Conservation (phyloP, 1,284 basidiomycete species). For the Moesziomyces sp. region DNA sequence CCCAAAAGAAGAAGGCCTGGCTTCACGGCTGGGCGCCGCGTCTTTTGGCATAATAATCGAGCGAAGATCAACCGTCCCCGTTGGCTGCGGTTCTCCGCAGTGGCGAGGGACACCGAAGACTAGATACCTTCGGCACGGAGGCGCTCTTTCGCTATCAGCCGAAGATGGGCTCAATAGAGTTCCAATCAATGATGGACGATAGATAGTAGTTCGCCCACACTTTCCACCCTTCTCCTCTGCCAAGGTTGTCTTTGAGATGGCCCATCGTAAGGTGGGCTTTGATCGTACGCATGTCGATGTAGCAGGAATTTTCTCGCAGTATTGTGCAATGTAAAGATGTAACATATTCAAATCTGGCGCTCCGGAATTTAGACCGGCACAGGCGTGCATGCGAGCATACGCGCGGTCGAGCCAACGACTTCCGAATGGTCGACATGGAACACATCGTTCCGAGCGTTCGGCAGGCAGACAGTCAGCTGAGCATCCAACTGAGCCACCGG, state of each 20-base stretch:
- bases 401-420: conserved; percentile 17
- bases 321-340: not conserved
- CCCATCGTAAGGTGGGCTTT: too few relatives aligned
- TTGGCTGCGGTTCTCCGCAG: not conserved
- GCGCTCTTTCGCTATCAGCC: conserved; percentile 58
- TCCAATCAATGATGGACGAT: conserved; percentile 53
- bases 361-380: not conserved
- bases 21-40: conserved; percentile 16
- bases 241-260: too few relatives aligned
- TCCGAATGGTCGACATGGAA: conserved; percentile 1
- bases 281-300: too few relatives aligned
- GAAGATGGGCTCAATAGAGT: conserved; percentile 15
- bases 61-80: conserved; percentile 51
- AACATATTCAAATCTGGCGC: not conserved
- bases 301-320: not conserved
- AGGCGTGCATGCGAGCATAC: not conserved
- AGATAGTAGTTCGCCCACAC: conserved; percentile 55
- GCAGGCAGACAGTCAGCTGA: not conserved
- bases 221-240: not conserved
- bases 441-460: conserved; percentile 19
- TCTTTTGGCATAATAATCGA: conserved; percentile 53
- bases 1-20: conserved; percentile 49
- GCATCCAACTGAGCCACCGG: conserved; percentile 10
- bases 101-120: conserved; percentile 30
- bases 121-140: conserved; percentile 51